Base-by-base conservation (phyloP, 2,329 filamentous ascomycete genomes). In the Diaporthe longicolla region DNA sequence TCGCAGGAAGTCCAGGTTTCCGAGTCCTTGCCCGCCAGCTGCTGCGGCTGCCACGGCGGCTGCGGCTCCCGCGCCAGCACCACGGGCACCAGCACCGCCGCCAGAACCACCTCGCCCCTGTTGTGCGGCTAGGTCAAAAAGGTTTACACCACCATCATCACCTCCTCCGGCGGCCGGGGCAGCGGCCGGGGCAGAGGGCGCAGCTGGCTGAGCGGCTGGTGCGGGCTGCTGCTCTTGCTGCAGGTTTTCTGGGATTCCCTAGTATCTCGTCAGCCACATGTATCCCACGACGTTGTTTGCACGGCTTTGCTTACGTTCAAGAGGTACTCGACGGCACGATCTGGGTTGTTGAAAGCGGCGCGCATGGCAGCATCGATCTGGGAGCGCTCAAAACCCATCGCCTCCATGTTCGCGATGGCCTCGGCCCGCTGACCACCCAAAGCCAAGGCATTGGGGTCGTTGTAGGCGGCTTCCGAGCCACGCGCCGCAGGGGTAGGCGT, bases 241-340 rank as follows among this genome's bases (percentile, higher is more conserved):
- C 80, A 95, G 87, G 81, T 91, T 93, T 74, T 97, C 95, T 68
- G 97, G 97, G 76, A 99, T 98, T 70, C 97, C 97, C 94, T 97
- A 71, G 17, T 43, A 57, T 35, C 21, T 55, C 40, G 52, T 72
- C 57, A 74, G 57, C 26, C 45, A 74, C 55, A n/a, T 43, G 24
- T 24, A 55, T 37, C 63, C 21, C 21, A 26, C 37, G 2, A 32
- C 32, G 0, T 24, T 40, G 19, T 48, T 8, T 13, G 37, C 37
- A 48, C 40, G 37, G 26, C 35, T 17, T 26, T 43, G 86, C 93
- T 84, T 83, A 97, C 95, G 78, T 86, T 98, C 81, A 99, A 83
- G 17, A 99, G 90, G 81, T 99, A 99, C 83, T 99, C 97, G 73
- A 99, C 96, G 71, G 97, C 97, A 79, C 97, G 95, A 83, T 98